These are phyloP conservation scores for Chaetoceros muelleri DNA, from an alignment of 108 stramenopile genomes.

Conservation along the genomic window DNA sequence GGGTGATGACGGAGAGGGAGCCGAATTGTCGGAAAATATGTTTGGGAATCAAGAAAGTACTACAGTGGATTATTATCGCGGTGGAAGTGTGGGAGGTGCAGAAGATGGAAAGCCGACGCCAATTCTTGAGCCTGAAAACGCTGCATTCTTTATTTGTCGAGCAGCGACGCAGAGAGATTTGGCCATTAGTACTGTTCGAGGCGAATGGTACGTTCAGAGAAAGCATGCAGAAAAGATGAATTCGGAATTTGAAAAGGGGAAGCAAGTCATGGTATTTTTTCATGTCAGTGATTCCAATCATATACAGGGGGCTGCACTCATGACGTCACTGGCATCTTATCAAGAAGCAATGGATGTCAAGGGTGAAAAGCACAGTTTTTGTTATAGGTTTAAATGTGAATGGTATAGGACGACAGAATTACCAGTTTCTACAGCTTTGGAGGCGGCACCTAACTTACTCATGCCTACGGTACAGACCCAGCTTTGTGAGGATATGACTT, in stretches of 20 bases:
- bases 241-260: conserved; percentile 35
- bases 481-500: conserved; percentile 72
- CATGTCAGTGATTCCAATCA: conserved; percentile 70
- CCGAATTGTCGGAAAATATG: conserved; percentile 60
- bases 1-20: conserved; percentile 27
- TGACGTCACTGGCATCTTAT: conserved; percentile 49
- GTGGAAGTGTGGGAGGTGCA: conserved; percentile 36
- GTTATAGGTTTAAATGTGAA: conserved; percentile 51
- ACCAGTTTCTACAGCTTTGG: conserved; percentile 59
- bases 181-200: conserved; percentile 47
- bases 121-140: conserved; percentile 74
- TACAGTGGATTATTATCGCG: conserved; percentile 74
- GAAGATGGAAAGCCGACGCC: conserved; percentile 78
- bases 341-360: conserved; percentile 27
- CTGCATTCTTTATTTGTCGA: conserved; percentile 63
- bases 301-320: conserved; percentile 75
- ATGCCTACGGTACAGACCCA: conserved; percentile 58
- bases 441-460: conserved; percentile 67
- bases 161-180: conserved; percentile 66
- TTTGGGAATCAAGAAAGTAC: conserved; percentile 56
- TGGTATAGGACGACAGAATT: conserved; percentile 85
- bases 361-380: conserved; percentile 26
- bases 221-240: conserved; percentile 68
- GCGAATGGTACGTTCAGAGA: conserved; percentile 71
- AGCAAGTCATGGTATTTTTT: conserved; percentile 79